Conservation (phyloP, 306 rosid species). For the Oemleria cerasiformis region DNA sequence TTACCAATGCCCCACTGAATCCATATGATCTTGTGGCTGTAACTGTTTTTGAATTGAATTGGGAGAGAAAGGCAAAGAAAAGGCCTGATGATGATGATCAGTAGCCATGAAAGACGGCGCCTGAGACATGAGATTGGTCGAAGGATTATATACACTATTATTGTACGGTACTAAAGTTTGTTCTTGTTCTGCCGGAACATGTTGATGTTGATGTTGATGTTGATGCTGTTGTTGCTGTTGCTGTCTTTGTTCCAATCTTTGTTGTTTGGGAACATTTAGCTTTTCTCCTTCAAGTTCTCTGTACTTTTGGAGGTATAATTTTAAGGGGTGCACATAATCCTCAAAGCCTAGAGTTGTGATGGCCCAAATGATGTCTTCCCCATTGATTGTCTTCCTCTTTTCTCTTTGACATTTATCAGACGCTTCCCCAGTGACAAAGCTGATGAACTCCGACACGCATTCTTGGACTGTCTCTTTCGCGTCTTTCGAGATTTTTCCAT, state of each 20-base stretch:
- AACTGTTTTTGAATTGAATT: conserved; percentile 55
- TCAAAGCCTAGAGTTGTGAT: conserved; percentile 71
- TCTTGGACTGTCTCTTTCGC: conserved; percentile 77
- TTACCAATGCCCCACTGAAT: conserved; percentile 24
- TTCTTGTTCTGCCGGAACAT: conserved; percentile 19
- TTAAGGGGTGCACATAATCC: conserved; percentile 55
- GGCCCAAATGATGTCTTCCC: conserved; percentile 76
- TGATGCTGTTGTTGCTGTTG: conserved; percentile 11
- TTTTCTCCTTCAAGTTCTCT: conserved; percentile 71
- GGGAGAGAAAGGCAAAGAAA: conserved; percentile 47
- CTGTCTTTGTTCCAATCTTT: conserved; percentile 33
- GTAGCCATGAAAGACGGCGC: conserved; percentile 34
- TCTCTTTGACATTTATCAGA: conserved; percentile 77
- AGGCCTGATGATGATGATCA: conserved; percentile 36
- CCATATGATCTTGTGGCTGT: conserved; percentile 39
- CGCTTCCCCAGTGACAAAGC: conserved; percentile 70
- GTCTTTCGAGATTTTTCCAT: conserved; percentile 75
- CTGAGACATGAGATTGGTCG: conserved; percentile 44
- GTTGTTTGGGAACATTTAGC: conserved; percentile 59
- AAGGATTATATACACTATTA: conserved; percentile 43
- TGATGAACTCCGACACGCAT: conserved; percentile 76
- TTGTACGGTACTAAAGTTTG: conserved; percentile 3
- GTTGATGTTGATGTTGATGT: conserved; percentile 26
- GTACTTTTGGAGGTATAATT: conserved; percentile 58
- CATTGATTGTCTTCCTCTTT: conserved; percentile 68